Base-by-base conservation (phyloP, 257 asterid genomes). In the Ophiorrhiza pumila region DNA sequence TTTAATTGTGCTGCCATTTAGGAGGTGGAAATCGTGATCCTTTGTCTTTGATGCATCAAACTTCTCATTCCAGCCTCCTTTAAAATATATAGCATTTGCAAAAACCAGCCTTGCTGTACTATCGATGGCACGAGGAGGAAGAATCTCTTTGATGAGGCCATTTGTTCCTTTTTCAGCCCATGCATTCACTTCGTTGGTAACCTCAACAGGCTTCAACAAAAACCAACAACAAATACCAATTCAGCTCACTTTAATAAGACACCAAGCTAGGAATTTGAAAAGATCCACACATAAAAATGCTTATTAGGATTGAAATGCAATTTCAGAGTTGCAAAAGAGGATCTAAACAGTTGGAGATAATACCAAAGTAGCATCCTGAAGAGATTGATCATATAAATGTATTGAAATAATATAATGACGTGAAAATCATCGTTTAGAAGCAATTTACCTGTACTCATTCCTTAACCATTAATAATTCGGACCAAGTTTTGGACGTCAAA, bases 41-140 rank as follows among this genome's bases (percentile, higher is more conserved):
- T 62, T 67, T 32, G 81, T 78, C 46, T 42, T 39, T 12, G 76
- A 78, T 69, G 78, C 68, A 12, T 78, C 71, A 0, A 81, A 81
- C 67, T 79, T 79, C 6, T 73, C 57, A 1, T 74, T 53, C 86
- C 82, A 73, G 5, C 49, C 76, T 69, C 84, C 84, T 76, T 82
- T 79, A 9, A 73, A 79, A 50, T 79, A 79, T 47, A 82, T 27
- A 13, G 84, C 86, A 77, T 76, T 79, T 65, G 80, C 84, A 42
- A 82, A 73, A 34, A 82, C 18, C 43, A 82, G 73, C 43, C 74
- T 65, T 4, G 78, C 76, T 60, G 62, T 13, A 70, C 20, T 25
- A 70, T 65, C 72, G 11, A 82, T 68, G 0, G 84, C 43, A 50
- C 56, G 76, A 41, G 76, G 12, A 56, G 83, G 83, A 60, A 81